These are phyloP conservation scores for Xerocomellus chrysenteron DNA, from an alignment of 768 basidiomycete species.

Conservation along the genomic window DNA sequence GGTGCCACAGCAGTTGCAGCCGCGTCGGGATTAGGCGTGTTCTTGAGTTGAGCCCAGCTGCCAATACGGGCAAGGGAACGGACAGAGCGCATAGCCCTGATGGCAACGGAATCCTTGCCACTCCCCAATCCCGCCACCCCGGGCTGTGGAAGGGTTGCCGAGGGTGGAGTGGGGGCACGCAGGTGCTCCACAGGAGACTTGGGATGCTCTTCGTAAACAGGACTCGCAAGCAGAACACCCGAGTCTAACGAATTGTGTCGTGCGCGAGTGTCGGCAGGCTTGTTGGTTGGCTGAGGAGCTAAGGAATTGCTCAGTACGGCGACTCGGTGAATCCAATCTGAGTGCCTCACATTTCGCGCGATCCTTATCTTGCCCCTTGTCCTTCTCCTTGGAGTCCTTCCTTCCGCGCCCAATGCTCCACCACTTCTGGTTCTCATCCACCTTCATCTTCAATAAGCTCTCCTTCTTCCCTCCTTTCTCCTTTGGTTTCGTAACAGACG, in stretches of 20 bases:
- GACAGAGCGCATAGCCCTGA: conserved; percentile 77
- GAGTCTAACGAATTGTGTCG: conserved; percentile 68
- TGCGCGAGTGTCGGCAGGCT: conserved; percentile 36
- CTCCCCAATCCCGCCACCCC: conserved; percentile 19
- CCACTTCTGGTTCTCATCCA: conserved; percentile 63
- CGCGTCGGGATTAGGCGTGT: conserved; percentile 33
- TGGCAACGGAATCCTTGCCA: conserved; percentile 62
- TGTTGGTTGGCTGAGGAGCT: conserved; percentile 49
- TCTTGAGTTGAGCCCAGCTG: conserved; percentile 65
- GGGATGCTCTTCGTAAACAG: conserved; percentile 16
- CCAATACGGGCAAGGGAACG: conserved; percentile 69
- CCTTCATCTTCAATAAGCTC: conserved; percentile 39
- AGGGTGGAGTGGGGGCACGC: conserved; percentile 25
- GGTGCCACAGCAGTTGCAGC: conserved; percentile 25
- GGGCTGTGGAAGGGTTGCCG: conserved; percentile 40
- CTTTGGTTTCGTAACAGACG: conserved; percentile 26
- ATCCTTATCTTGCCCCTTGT: conserved; percentile 37
- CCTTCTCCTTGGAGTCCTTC: conserved; percentile 71
- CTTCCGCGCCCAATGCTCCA: conserved; percentile 78
- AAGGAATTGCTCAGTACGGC: conserved; percentile 1
- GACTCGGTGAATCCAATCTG: background rate
- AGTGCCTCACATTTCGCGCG: conserved; percentile 33
- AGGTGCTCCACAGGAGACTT: conserved; percentile 10
- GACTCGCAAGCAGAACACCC: conserved; percentile 34
- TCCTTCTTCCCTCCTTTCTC: conserved; percentile 39